Evolutionary conservation across 768 basidiomycete species (phyloP).

Genomic region (Strobilomyces confusus): DNA sequence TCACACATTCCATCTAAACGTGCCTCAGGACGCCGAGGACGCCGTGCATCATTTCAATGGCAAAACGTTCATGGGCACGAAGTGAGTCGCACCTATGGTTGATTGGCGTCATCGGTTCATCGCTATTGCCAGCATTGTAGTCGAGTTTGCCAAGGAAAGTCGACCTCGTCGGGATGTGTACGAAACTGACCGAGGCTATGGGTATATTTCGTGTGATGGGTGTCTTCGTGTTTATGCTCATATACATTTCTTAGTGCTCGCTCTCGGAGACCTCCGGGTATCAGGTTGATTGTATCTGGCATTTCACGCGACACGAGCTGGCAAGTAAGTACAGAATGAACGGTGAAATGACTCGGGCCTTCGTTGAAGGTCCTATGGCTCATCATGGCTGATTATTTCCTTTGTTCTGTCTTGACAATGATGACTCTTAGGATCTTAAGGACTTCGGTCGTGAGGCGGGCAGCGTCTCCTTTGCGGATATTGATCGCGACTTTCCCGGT

Average conservation of each 20-base stretch:
- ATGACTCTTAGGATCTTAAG: constrained; percentile 81
- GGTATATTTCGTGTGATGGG: constrained; percentile 36
- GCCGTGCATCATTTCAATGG: constrained; percentile 84
- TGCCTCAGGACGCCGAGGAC: constrained; percentile 85
- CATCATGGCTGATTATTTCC: constrained; percentile 6
- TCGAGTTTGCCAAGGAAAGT: constrained; percentile 94
- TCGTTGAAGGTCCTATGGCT: constrained; percentile 21
- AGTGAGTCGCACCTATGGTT: constrained; percentile 31
- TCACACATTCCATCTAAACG: constrained; percentile 4
- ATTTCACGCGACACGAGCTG: constrained; percentile 95
- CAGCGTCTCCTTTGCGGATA: constrained; percentile 90
- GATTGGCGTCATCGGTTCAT: background rate
- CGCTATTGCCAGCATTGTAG: constrained; percentile 65
- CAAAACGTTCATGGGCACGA: constrained; percentile 84
- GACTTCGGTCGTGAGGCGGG: constrained; percentile 95
- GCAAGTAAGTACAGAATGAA: constrained; percentile 72
- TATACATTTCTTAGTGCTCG: constrained; percentile 45
- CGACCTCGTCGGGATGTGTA: constrained; percentile 78
- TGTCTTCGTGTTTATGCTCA: constrained; percentile 11
- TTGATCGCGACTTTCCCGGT: constrained; percentile 81
- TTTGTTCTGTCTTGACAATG: constrained; percentile 21
- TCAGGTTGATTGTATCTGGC: constrained; percentile 81
- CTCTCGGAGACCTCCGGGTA: constrained; percentile 72
- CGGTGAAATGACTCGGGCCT: background rate
- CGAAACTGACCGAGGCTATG: constrained; percentile 53